Conservation (phyloP, 257 asterid species). For the Oldenlandia corymbosa region DNA sequence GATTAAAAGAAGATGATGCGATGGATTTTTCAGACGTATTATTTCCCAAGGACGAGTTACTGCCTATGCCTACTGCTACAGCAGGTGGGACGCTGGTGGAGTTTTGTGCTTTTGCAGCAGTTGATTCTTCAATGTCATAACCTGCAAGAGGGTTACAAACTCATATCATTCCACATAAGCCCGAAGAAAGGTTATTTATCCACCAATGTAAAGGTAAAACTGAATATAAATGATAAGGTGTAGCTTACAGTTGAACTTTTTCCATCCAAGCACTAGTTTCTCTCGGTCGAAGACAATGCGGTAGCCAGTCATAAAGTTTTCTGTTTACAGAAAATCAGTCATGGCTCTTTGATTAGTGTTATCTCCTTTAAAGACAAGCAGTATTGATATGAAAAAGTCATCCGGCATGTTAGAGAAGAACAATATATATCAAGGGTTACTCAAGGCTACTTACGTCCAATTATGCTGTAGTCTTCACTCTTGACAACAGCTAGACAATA, state of each 20-base stretch:
- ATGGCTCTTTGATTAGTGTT: neutral
- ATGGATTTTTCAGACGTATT: constrained; percentile 23
- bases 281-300: constrained; percentile 82
- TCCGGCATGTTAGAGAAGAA: neutral
- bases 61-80: constrained; percentile 31
- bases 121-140: constrained; percentile 44
- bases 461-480: constrained; percentile 66
- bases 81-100: constrained; percentile 46
- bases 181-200: neutral
- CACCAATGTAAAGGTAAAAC: neutral
- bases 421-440: neutral
- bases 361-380: neutral
- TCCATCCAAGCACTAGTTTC: constrained; percentile 76
- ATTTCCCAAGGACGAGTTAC: constrained; percentile 26
- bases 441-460: constrained; percentile 63
- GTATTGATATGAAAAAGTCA: no score
- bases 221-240: constrained; percentile 1
- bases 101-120: constrained; percentile 31
- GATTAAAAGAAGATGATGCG: constrained; percentile 34
- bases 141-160: constrained; percentile 36
- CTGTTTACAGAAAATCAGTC: constrained; percentile 30
- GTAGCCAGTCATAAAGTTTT: constrained; percentile 82
- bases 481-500: constrained; percentile 80
- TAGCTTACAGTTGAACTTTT: constrained; percentile 60
- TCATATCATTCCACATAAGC: neutral